phyloP scores from a whole-genome alignment of 2,329 filamentous ascomycete species.

The Aspergillus quadricinctus region DNA sequence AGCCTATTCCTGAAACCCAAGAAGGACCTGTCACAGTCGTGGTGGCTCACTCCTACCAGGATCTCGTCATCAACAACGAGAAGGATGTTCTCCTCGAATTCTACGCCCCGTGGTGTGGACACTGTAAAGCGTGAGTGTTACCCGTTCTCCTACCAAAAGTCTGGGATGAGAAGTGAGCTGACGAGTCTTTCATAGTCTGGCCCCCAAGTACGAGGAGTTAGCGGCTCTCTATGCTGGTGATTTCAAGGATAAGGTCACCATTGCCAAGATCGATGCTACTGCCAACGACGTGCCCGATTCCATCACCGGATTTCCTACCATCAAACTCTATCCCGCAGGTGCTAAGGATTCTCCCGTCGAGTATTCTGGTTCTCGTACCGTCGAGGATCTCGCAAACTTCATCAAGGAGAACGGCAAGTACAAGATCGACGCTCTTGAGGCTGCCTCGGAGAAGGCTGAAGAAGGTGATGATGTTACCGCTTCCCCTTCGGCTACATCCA shows the following conservation, averaged over 20 bases:
- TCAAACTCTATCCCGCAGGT: slow-evolving; percentile 94
- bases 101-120: slow-evolving; percentile 82
- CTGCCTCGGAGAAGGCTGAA: slow-evolving; percentile 53
- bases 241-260: slow-evolving; percentile 56
- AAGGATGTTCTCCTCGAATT: slow-evolving; percentile 99
- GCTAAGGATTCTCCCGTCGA: slow-evolving; percentile 79
- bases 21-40: slow-evolving; percentile 83
- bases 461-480: slow-evolving; percentile 33
- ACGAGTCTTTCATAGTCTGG: slow-evolving; percentile 42
- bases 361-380: slow-evolving; percentile 80
- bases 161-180: slow-evolving; percentile 1
- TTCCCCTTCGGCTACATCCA: slow-evolving; percentile 16
- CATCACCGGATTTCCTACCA: slow-evolving; percentile 96
- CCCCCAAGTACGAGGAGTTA: slow-evolving; percentile 65
- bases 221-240: slow-evolving; percentile 53
- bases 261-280: slow-evolving; percentile 93
- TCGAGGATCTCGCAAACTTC: slow-evolving; percentile 89
- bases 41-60: slow-evolving; percentile 90
- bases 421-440: slow-evolving; percentile 63
- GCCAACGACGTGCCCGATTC: slow-evolving; percentile 95
- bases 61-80: slow-evolving; percentile 83
- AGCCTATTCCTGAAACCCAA: slow-evolving; percentile 90
- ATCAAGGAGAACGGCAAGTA: slow-evolving; percentile 93
- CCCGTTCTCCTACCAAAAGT: not conserved
- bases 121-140: slow-evolving; percentile 59